Evolutionary conservation across 768 basidiomycete species (phyloP), one percentile per base, ranked within the genome.

Genomic region (Leccinum ochraceum): DNA sequence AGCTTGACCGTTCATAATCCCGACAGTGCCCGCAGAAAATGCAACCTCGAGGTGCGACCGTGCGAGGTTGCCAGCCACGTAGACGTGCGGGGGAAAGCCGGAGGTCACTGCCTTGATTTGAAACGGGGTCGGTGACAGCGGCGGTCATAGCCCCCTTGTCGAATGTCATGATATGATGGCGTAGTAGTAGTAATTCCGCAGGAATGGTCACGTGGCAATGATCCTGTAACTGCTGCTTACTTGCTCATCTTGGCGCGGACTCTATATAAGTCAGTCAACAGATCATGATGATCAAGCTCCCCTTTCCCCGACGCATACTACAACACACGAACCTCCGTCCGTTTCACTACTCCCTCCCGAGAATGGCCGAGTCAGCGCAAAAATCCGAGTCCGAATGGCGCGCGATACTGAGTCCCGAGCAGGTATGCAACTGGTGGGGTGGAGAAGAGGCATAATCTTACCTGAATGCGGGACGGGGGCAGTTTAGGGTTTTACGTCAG

Each of bases 401-500:
- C 62, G 91, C 93, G 2, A 72, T 92, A 49, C 81, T 97, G 53
- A 83, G 85, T 28, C 87, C 84, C 4, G 86, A 93, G 70, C 94
- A 97, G 84, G 93, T 92, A 68, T 44, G 5, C 3, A 10, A 9
- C 14, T 14, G 14, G 20, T 11, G 11, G 8, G 26, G 13, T 24
- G 11, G 17, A 42, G n/a, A 20, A 3, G 28, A 46, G 10, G 10
- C 44, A 20, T n/a, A 1, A 5, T 20, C 24, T 36, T 54, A 56
- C 30, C 7, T 51, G 22, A 17, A 58, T 37, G 20, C 24, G 37
- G 37, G 22, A 17, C 11, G 14, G 42, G 42, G 8, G 13, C 66
- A 96, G 94, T 98, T 97, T 76, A 83, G 87, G 58, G 80, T 98
- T 39, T 75, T 97, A 13, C 86, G 95, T 53, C 64, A 88, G 78